phyloP scores from a whole-genome alignment of 2,329 filamentous ascomycete species.

The Dactylellina cionopaga region DNA sequence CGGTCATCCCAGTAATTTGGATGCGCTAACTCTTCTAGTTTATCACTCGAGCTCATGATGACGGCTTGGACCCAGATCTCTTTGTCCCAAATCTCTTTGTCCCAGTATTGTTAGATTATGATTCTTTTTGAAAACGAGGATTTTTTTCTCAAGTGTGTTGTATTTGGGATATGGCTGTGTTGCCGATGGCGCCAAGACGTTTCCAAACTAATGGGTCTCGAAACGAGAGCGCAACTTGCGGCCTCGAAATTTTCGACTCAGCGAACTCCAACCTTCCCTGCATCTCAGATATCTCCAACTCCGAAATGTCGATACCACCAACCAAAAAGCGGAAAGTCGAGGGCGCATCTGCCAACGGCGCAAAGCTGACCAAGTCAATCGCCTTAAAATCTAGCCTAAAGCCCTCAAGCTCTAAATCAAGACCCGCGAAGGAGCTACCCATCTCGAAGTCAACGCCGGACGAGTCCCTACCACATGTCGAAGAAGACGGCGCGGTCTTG shows the following conservation, averaged over 20 bases:
- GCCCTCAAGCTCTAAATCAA: conserved; percentile 16
- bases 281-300: not conserved
- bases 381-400: conserved; percentile 39
- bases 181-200: no score
- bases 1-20: conserved; percentile 54
- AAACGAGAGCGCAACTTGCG: not conserved
- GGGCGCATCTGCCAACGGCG: conserved; percentile 12
- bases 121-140: no score
- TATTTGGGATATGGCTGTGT: no score
- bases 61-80: no score
- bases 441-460: conserved; percentile 1
- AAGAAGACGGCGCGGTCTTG: conserved; percentile 59
- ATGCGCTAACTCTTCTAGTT: conserved; percentile 53
- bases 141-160: no score
- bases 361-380: conserved; percentile 39
- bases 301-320: conserved; percentile 44
- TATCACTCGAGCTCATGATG: conserved; percentile 47
- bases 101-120: no score
- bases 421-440: not conserved
- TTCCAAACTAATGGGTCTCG: not conserved
- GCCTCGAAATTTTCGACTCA: conserved; percentile 2
- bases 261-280: conserved; percentile 9
- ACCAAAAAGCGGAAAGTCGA: conserved; percentile 47
- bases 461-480: not conserved
- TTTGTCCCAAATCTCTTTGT: no score